Base-by-base conservation (phyloP, 306 rosid species). In the Cucurbita maxima region DNA sequence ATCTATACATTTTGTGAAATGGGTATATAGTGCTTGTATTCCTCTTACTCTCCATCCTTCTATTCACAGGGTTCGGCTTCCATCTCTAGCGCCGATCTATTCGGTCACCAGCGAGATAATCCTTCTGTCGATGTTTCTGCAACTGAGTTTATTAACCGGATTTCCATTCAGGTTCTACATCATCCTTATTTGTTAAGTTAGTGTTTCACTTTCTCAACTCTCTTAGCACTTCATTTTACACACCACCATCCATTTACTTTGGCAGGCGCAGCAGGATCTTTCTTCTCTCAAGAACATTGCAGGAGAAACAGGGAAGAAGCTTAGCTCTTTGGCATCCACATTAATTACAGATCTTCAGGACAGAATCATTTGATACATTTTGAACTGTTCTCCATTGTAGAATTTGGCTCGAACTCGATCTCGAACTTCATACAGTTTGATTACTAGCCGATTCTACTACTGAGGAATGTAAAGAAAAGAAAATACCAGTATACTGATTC, bases 281-380 rank as follows among this genome's bases (percentile, higher is more conserved):
- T 89, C 95, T 75, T 88, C 97, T 77, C 80, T 94, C 1, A 94
- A 82, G 80, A 90, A 88, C 76, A 89, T 90, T 34, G 98, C 92
- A 0, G 98, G 96, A 57, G 98, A 90, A 84, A 89, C 98, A 3
- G 92, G 97, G 72, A 94, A 94, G 88, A 94, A 86, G 79, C 95
- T 94, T 48, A 82, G 86, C 86, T 83, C 92, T 22, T 79, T 94
- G 70, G 98, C 98, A 20, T 86, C 92, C 84, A 82, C 81, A 70
- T 82, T 93, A 73, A 89, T 90, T 52, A 90, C 95, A 9, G 97
- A 90, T 85, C 77, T 94, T 83, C 96, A 90, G 60, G 98, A 89
- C 81, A 81, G 97, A 87, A 85, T 90, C 79, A 96, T 88, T 50
- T 88, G 82, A 92, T 81, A 58, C 34, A 37, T 8, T 37, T 36